Evolutionary conservation across 768 basidiomycete genomes (phyloP), one percentile per base, ranked within the genome.

Genomic region (Suillus discolor): DNA sequence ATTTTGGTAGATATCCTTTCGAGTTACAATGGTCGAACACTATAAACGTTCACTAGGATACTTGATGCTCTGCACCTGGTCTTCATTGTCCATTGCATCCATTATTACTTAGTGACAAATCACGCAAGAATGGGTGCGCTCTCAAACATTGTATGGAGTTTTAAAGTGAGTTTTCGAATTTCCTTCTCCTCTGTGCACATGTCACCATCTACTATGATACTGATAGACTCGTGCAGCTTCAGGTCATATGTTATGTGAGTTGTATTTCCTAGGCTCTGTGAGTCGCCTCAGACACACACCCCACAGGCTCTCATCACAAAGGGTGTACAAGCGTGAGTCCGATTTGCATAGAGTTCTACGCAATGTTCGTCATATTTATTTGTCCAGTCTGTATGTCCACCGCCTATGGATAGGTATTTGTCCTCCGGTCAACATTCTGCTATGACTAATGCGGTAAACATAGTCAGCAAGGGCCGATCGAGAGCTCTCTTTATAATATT

Each of bases 91-190:
- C 49, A 51, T 28, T 54, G 28, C 28, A 28, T 54, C 53, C 31
- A 54, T 18, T 31, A 54, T 18, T 54, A 54, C 18, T 18, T 54
- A 20, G 28, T 54, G 28, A 54, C 1, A 9, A 11, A 20, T 15
- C 28, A 31, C 28, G 15, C 18, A 18, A 31, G 4, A 9, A 54
- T 54, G 16, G 9, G 53, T 54, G 16, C 53, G 18, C 28, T 54
- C 28, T 31, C 28, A 54, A 16, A 54, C 18, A 18, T 54, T 31
- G 28, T 54, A 34, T 79, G 79, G 80, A 25, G 42, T 23, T 49
- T 66, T 9, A 49, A 55, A 53, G 62, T 63, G 23, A n/a, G 20
- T 36, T 11, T 31, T 31, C 31, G 23, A n/a, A 12, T 36, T 28
- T 20, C 11, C 18, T 4, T 54, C 31, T 11, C 16, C 51, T 18